phyloP scores from a whole-genome alignment of 352 stramenopile genomes.

The Elongisporangium anandrum region DNA sequence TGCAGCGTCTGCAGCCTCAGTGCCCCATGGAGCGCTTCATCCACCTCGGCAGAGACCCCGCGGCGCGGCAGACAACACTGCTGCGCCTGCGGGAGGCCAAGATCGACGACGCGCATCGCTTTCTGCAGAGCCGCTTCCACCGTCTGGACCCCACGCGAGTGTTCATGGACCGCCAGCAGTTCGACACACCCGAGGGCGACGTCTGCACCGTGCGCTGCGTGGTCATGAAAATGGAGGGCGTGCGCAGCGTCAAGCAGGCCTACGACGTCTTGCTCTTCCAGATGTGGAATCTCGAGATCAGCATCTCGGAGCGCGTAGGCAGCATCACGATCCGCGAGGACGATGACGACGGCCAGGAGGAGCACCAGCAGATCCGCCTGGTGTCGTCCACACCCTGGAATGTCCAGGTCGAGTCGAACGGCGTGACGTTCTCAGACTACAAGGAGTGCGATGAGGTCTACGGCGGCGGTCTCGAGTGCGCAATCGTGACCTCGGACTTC shows the following conservation, averaged over 20 bases:
- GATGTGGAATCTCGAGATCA: conserved; percentile 38
- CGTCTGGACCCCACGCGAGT: conserved; percentile 23
- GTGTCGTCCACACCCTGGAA: conserved; percentile 25
- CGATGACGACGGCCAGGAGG: conserved; percentile 21
- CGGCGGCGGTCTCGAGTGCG: conserved; percentile 3
- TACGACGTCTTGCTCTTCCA: conserved; percentile 30
- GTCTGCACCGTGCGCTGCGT: conserved; percentile 23
- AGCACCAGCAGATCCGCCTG: conserved; percentile 23
- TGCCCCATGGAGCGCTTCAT: conserved; percentile 27
- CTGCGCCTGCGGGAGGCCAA: conserved; percentile 20
- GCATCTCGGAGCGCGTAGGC: conserved; percentile 28
- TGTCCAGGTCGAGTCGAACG: conserved; percentile 30
- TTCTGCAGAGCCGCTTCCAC: conserved; percentile 20
- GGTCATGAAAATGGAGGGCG: conserved; percentile 24
- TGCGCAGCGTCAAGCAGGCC: conserved; percentile 22
- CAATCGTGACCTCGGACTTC: conserved; percentile 29
- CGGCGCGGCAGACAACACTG: conserved; percentile 10
- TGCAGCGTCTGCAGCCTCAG: conserved; percentile 15
- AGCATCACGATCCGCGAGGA: conserved; percentile 36
- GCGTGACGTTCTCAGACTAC: conserved; percentile 26
- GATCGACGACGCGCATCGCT: conserved; percentile 20
- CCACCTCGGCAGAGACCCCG: conserved; percentile 12
- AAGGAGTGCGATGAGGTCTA: conserved; percentile 9
- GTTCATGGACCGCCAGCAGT: conserved; percentile 21
- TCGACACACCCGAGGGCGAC: conserved; percentile 18